A percentile compares a stretch with the other conserved stretches of the same genome.
phyloP scores from a whole-genome alignment of 163 green algal species.

The Scenedesmus sp. region DNA sequence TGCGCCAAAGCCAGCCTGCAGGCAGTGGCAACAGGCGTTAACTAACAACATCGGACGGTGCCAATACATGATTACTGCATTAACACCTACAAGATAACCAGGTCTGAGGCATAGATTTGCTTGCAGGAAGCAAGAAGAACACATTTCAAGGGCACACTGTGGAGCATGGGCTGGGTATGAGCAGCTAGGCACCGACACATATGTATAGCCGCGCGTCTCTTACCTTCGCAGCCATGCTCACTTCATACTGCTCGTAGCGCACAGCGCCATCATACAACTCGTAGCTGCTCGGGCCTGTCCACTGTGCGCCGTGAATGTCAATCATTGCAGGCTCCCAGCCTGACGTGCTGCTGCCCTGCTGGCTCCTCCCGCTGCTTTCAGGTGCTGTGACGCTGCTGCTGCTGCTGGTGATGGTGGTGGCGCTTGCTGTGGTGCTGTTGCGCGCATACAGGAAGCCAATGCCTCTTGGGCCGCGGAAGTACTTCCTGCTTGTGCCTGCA shows the following conservation, averaged over 20 bases:
- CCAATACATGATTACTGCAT: too few relatives aligned
- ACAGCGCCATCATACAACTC: conserved; percentile 46
- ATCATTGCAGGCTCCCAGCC: conserved; percentile 65
- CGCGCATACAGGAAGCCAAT: conserved; percentile 75
- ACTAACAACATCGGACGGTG: background rate
- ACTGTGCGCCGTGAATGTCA: conserved; percentile 63
- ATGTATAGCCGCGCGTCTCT: background rate
- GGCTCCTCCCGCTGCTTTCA: background rate
- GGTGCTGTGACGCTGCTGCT: background rate
- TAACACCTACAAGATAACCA: too few relatives aligned
- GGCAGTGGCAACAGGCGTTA: background rate
- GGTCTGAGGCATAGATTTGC: too few relatives aligned
- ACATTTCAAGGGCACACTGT: too few relatives aligned
- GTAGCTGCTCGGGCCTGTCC: conserved; percentile 31
- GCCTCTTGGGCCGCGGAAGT: conserved; percentile 73
- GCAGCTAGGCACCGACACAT: too few relatives aligned
- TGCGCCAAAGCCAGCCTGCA: conserved; percentile 74
- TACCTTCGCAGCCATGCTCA: conserved; percentile 75
- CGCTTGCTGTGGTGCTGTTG: conserved; percentile 17
- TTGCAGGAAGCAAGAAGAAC: too few relatives aligned
- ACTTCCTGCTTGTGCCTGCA: conserved; percentile 80
- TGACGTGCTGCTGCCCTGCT: background rate
- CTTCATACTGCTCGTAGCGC: conserved; percentile 83
- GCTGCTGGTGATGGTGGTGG: background rate
- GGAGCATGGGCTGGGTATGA: too few relatives aligned